Base-by-base conservation (phyloP, 371 early-diverging fungal genomes). In the Rhizomucor pusillus region DNA sequence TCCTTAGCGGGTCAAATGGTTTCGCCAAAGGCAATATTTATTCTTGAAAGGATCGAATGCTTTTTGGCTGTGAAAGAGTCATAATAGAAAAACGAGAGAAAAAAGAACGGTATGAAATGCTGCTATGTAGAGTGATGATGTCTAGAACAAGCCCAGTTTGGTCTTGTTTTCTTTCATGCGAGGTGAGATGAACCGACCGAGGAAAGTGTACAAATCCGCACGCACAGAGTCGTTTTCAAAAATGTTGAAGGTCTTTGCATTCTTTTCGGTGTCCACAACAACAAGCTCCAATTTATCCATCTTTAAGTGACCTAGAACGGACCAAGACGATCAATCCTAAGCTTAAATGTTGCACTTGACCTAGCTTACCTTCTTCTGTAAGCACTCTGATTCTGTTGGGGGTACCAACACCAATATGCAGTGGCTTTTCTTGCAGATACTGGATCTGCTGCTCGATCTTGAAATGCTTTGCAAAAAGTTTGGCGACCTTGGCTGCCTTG, bases 401-500 rank as follows among this genome's bases (percentile, higher is more conserved):
- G 9, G 95, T 92, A 1, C 95, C 93, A 0, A 90, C 89, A 11
- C 84, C 90, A 24, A 90, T 63, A 60, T 89, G 87, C 12, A 90
- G 70, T 0, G 81, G 69, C 2, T 75, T 66, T 16, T 67, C 70
- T n/a, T 81, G 66, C 47, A 91, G 71, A 50, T 78, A 71, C 49
- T 79, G 57, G 16, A 79, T 67, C 63, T 94, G 93, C 43, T 90
- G 90, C 14, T 73, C 69, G 1, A 92, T 67, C 63, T 93, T 93
- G 62, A 93, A 70, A 60, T 94, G 95, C 52, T 88, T 83, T 12
- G 92, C 89, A 68, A 94, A 94, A 36, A 93, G 68, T 69, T 94
- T 94, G 14, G 83, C 88, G 19, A 91, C 75, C 52, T 84, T 84
- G 34, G 73, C 75, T 29, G 76, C 69, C 59, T 65, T 66, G 3